Evolutionary conservation across 148 eudicot genomes (phyloP).

Genomic region (Cornus controversa): DNA sequence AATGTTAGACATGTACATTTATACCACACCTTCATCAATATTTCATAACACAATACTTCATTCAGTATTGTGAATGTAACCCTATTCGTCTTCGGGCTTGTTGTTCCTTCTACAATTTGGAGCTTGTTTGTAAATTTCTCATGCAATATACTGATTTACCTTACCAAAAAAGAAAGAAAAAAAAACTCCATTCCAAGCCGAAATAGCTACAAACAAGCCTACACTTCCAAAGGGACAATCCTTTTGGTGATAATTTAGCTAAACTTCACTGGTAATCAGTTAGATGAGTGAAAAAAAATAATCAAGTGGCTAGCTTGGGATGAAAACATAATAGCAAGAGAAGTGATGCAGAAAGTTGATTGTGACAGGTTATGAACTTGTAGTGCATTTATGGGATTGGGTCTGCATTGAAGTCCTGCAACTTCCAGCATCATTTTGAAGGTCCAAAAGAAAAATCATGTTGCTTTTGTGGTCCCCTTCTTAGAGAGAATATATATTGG

Average conservation of each 20-base stretch:
- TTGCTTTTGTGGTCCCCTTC: constrained; percentile 20
- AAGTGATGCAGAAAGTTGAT: constrained; percentile 12
- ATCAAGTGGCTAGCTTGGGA: not conserved
- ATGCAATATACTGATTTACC: too few relatives aligned
- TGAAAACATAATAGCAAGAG: not conserved
- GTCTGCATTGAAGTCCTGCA: constrained; percentile 37
- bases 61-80: too few relatives aligned
- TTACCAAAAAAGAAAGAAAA: too few relatives aligned
- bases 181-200: not conserved
- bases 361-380: constrained; percentile 21
- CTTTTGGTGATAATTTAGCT: not conserved
- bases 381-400: constrained; percentile 39
- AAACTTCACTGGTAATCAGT: too few relatives aligned
- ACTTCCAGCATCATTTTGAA: constrained; percentile 31
- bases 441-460: constrained; percentile 19
- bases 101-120: too few relatives aligned
- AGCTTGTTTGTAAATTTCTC: too few relatives aligned
- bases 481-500: constrained; percentile 17
- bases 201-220: not conserved
- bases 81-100: too few relatives aligned
- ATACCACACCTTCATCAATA: too few relatives aligned
- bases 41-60: too few relatives aligned
- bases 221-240: not conserved
- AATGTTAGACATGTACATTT: too few relatives aligned
- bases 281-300: not conserved